Evolutionary conservation across 257 asterid species (phyloP), one percentile per base, ranked within the genome.

Genomic region (Solanum chmielewskii): DNA sequence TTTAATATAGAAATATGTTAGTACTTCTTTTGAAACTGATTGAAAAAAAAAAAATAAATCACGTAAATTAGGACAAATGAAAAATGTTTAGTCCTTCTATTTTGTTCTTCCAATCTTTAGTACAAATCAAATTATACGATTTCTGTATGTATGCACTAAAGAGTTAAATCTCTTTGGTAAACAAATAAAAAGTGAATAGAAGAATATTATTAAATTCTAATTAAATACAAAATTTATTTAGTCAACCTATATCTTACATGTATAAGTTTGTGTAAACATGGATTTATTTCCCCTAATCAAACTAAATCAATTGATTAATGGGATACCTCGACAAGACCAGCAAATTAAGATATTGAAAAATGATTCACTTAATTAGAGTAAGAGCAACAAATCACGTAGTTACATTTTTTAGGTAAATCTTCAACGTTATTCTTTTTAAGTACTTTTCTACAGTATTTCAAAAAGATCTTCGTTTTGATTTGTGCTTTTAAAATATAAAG

Each of bases 341-440:
- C 62, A 84, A 35, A 69, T 69, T 69, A 70, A 47, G 77, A 74
- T 29, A 31, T 42, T 9, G 68, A 80, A 47, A 80, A 80, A 6
- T 80, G 44, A 29, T 47, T 80, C 11, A 31, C 44, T 15, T 35
- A 73, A 73, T 73, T 80, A 80, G 68, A 47, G 44, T 47, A 47
- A 47, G 85, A 80, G 68, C 69, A 49, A 16, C 27, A 49, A 49
- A 49, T 49, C 42, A 45, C 84, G 68, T 18, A 27, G 44, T 80
- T 11, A 47, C 85, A 80, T 29, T 49, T 47, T 47, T 41, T 80
- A 27, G 84, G 84, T 27, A 45, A 45, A 86, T 87, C 91, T 92
- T 90, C 88, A 86, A 90, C 86, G 89, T 68, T 71, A 62, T 14
- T 62, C 31, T n/a, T 8, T 5, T n/a, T 9, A 9, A 9, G 25